Evolutionary conservation across 768 basidiomycete genomes (phyloP), one percentile per base, ranked within the genome.

Genomic region (Guyanaporus albipodus): DNA sequence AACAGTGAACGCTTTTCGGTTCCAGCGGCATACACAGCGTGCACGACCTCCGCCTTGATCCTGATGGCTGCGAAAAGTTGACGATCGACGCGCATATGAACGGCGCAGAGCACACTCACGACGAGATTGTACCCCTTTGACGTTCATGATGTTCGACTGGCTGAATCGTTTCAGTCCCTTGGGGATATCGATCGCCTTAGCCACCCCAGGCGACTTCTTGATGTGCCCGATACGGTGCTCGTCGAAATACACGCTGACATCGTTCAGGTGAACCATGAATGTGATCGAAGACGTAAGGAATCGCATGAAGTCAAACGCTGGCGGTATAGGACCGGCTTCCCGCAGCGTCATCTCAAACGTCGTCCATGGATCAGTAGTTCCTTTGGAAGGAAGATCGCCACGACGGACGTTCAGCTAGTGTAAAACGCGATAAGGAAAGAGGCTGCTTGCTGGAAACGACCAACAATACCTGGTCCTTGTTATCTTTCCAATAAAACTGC

Each of bases 401-500:
- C 90, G 80, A 28, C 91, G 82, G 14, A 87, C 93, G 55, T 85
- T 87, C 2, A 97, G 75, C 85, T 91, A 8, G 33, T 35, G 49
- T 7, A 36, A 44, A 42, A 19, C 46, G 26, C 15, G 4, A 38
- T 52, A 24, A 44, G 56, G 40, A 38, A 19, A 40, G 8, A 1
- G 15, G 19, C 1, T 18, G 8, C 3, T n/a, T 8, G n/a, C 18
- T 7, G 23, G 22, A 26, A 36, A 38, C 8, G 31, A 21, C 29
- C 17, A n/a, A 7, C 12, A 12, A 28, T 53, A 85, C 84, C 72
- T 93, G 91, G 59, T 93, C 91, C 58, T 87, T 90, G 57, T 86
- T 87, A 58, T 88, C 89, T 62, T 91, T 93, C 91, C 91, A 97
- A 63, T 94, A 89, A 63, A 96, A 97, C 0, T 83, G 86, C 92